A percentile compares a stretch with the other conserved stretches of the same genome.
Conservation (phyloP, 176 grass and related monocot genomes). For the Typha latifolia region DNA sequence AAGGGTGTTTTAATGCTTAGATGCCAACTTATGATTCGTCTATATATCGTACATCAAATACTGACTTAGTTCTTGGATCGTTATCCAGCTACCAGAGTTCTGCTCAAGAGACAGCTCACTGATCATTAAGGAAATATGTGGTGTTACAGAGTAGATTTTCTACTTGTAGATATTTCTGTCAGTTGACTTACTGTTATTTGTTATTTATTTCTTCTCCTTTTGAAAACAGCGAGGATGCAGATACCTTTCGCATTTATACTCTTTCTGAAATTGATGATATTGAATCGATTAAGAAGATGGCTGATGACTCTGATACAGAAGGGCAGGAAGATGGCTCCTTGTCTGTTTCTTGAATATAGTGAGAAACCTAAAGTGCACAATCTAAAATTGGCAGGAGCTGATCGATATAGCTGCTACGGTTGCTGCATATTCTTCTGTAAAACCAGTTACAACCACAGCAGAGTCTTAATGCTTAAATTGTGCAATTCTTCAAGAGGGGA, state of each 20-base stretch:
- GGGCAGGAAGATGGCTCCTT: constrained; percentile 6
- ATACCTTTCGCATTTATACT: constrained; percentile 52
- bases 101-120: constrained; percentile 68
- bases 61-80: constrained; percentile 5
- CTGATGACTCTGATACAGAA: constrained; percentile 37
- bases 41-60: neutral
- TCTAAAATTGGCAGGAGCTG: no score
- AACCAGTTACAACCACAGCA: no score
- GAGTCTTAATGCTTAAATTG: no score
- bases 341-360: neutral
- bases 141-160: constrained; percentile 84
- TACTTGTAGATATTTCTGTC: constrained; percentile 3
- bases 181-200: neutral
- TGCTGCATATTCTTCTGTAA: no score
- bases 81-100: constrained; percentile 79
- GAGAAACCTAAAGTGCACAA: no score
- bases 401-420: no score
- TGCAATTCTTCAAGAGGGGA: no score
- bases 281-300: constrained; percentile 75
- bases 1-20: no score
- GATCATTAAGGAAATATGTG: constrained; percentile 89
- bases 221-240: constrained; percentile 74
- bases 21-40: neutral
- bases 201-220: constrained; percentile 6
- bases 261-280: constrained; percentile 60